A percentile compares a stretch with the other conserved stretches of the same genome.
These are phyloP conservation scores for Exophiala viscosa DNA, from an alignment of 2,329 filamentous ascomycete genomes.

Conservation along the genomic window DNA sequence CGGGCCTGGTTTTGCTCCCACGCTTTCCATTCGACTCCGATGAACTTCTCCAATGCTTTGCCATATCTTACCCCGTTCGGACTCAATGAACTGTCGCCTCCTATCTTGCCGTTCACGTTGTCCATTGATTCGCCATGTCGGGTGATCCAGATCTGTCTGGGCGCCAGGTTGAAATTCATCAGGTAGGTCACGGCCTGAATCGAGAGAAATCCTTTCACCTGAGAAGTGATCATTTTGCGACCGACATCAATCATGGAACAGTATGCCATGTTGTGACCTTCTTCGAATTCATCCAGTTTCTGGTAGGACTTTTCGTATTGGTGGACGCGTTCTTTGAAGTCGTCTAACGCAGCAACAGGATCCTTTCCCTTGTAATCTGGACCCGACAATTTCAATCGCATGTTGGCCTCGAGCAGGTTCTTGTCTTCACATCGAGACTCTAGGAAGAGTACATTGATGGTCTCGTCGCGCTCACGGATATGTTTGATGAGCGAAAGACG, in stretches of 20 bases:
- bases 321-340: conserved; percentile 88
- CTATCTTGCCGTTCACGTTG: conserved; percentile 82
- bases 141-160: conserved; percentile 97
- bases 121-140: conserved; percentile 88
- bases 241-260: conserved; percentile 98
- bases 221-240: conserved; percentile 85
- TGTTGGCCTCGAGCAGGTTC: conserved; percentile 84
- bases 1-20: conserved; percentile 82
- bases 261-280: conserved; percentile 85
- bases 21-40: conserved; percentile 71
- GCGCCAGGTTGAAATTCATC: conserved; percentile 92
- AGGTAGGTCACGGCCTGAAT: conserved; percentile 91
- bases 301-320: conserved; percentile 95
- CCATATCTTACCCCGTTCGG: conserved; percentile 77
- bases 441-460: conserved; percentile 86
- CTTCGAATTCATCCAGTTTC: conserved; percentile 84
- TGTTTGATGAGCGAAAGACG: conserved; percentile 78
- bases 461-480: conserved; percentile 74
- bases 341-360: conserved; percentile 73
- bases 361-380: conserved; percentile 96
- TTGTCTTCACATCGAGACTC: conserved; percentile 90
- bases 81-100: conserved; percentile 82
- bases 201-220: conserved; percentile 86
- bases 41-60: conserved; percentile 74
- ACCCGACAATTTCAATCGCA: conserved; percentile 92